These are phyloP conservation scores for Escovopsis sp. DNA, from an alignment of 2,329 filamentous ascomycete species.

Conservation along the genomic window DNA sequence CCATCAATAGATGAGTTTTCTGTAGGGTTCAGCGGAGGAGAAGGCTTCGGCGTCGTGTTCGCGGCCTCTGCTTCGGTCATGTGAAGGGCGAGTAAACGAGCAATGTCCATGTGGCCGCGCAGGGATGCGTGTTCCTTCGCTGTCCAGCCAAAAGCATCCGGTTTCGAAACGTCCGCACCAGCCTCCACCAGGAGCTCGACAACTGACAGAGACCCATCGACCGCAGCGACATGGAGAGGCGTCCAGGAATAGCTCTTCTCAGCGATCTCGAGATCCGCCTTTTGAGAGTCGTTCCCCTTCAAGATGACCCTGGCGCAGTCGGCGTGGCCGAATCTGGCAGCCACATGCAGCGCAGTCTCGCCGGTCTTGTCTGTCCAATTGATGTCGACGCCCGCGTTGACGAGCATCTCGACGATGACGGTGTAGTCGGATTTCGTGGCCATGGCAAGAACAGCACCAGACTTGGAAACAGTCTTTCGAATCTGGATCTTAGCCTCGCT, in stretches of 20 bases:
- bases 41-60: conserved; percentile 9
- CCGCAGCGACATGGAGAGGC: conserved; percentile 81
- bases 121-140: conserved; percentile 85
- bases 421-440: conserved; percentile 81
- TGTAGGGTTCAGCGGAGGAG: conserved; percentile 16
- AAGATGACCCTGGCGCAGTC: conserved; percentile 68
- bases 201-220: conserved; percentile 68
- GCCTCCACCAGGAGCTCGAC: conserved; percentile 65
- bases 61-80: conserved; percentile 17
- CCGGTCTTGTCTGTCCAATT: conserved; percentile 86
- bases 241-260: conserved; percentile 91
- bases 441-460: conserved; percentile 73
- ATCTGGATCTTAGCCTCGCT: conserved; percentile 47
- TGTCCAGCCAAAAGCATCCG: conserved; percentile 85
- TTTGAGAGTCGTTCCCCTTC: conserved; percentile 53
- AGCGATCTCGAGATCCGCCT: conserved; percentile 57
- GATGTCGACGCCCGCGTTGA: conserved; percentile 80
- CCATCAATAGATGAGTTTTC: conserved; percentile 48
- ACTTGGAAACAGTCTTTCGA: conserved; percentile 60
- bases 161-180: conserved; percentile 58
- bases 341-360: conserved; percentile 84
- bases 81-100: conserved; percentile 48
- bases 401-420: conserved; percentile 71
- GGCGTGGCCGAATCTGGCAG: conserved; percentile 73
- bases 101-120: conserved; percentile 74